Evolutionary conservation across 345 rosid species (phyloP).

Genomic region (Triadica sebifera): DNA sequence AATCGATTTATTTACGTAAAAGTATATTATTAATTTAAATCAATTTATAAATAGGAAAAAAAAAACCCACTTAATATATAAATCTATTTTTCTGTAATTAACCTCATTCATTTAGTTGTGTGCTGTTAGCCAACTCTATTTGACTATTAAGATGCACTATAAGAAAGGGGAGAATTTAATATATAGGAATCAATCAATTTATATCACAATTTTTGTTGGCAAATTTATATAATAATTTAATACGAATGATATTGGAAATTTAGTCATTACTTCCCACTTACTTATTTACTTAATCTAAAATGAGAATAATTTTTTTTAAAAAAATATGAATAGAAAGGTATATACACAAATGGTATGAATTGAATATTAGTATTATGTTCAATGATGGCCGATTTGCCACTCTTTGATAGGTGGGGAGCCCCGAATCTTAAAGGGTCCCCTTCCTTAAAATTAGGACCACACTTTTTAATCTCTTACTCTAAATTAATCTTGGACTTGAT

Average conservation of each 20-base stretch:
- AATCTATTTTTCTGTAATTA: not conserved
- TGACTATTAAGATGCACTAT: constrained; percentile 51
- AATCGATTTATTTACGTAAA: no score
- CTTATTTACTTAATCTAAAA: constrained; percentile 31
- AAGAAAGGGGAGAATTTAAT: constrained; percentile 22
- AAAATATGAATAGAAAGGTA: no score
- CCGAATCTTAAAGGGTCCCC: constrained; percentile 38
- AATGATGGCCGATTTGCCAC: constrained; percentile 50
- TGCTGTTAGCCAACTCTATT: constrained; percentile 53
- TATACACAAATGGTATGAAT: no score
- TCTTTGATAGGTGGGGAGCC: constrained; percentile 35
- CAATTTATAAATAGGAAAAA: no score
- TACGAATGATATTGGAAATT: not conserved
- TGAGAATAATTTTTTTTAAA: not conserved
- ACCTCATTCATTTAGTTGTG: constrained; percentile 6
- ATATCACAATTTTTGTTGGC: not conserved
- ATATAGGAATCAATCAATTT: not conserved
- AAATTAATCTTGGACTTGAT: constrained; percentile 25
- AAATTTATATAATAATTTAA: not conserved
- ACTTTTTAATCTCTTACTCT: constrained; percentile 11
- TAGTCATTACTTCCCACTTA: constrained; percentile 43
- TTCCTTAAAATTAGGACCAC: constrained; percentile 31
- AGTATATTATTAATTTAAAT: no score
- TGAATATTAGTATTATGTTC: no score
- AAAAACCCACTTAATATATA: no score